Evolutionary conservation across 257 asterid species (phyloP), one percentile per base, ranked within the genome.

Genomic region (Lycium barbarum): DNA sequence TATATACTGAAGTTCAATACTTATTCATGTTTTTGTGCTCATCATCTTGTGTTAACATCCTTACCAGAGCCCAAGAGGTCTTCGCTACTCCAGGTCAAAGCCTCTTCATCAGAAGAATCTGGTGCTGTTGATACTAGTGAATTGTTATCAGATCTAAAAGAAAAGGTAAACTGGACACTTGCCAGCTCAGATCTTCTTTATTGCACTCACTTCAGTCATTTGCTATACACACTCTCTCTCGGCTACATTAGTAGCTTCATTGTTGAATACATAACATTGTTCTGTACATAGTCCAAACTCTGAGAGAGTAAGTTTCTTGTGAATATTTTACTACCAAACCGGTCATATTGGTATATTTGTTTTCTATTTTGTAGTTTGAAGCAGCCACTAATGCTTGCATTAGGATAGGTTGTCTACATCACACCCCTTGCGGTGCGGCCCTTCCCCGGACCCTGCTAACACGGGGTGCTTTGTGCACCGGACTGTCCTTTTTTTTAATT

Each of bases 61-160:
- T 68, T 89, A 66, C 86, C 91, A 96, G 99, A 74, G 84, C 81
- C 91, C 22, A 89, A 90, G 86, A 90, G 92, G 89, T 71, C 94
- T 79, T 87, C 91, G 79, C 88, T 88, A 85, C 80, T 91, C 83
- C 87, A 76, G 53, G 92, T 88, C 85, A 96, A 91, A 87, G 98
- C 99, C 80, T 80, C 95, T 47, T 93, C 97, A 36, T 94, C 99
- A 18, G 98, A 95, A 3, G 98, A 96, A 89, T 61, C 95, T 38
- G 33, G 88, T 12, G 72, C 84, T n/a, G 79, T 91, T 3, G 98
- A 96, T 87, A 40, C 94, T 86, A 86, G 83, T 83, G 97, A 95
- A 83, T 82, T 96, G 72, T n/a, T 96, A 79, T 57, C 88, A 2
- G 99, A 96, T 90, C 91, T 96, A 35, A 95, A 96, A 86, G 91